phyloP scores from a whole-genome alignment of 306 rosid species.

The Lagenaria siceraria region DNA sequence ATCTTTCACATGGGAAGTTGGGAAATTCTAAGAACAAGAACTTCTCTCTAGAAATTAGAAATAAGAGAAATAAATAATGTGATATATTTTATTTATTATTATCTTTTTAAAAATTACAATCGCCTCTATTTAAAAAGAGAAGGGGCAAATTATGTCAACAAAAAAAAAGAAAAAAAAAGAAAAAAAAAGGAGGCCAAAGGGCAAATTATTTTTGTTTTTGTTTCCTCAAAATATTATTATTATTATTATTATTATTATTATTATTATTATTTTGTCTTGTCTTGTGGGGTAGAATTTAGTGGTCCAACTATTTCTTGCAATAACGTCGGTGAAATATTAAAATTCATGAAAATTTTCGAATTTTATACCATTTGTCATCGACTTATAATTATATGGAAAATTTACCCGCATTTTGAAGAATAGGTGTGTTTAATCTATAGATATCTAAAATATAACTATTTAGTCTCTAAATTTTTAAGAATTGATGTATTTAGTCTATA shows the following conservation, averaged over 20 bases:
- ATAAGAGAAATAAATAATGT: constrained; percentile 1
- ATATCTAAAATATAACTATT: too few species aligned
- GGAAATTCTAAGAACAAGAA: not conserved
- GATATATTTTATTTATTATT: not conserved
- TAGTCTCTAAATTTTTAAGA: too few species aligned
- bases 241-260: too few species aligned
- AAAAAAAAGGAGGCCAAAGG: not conserved
- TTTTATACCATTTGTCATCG: too few species aligned
- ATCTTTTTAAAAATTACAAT: not conserved
- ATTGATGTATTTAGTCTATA: too few species aligned
- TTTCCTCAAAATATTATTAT: too few species aligned
- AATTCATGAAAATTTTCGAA: too few species aligned
- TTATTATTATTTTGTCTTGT: not conserved
- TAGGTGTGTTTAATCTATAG: too few species aligned
- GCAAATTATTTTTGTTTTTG: not conserved
- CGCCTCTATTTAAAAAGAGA: not conserved
- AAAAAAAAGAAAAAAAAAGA: too few species aligned
- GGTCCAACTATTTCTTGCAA: too few species aligned
- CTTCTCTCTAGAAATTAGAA: not conserved
- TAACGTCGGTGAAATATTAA: not conserved
- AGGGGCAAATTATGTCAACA: not conserved
- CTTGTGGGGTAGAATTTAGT: not conserved
- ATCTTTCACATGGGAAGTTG: constrained; percentile 16
- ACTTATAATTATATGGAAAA: too few species aligned
- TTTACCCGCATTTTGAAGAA: too few species aligned